phyloP scores from a whole-genome alignment of 352 stramenopile species.

The Peronospora belbahrii region DNA sequence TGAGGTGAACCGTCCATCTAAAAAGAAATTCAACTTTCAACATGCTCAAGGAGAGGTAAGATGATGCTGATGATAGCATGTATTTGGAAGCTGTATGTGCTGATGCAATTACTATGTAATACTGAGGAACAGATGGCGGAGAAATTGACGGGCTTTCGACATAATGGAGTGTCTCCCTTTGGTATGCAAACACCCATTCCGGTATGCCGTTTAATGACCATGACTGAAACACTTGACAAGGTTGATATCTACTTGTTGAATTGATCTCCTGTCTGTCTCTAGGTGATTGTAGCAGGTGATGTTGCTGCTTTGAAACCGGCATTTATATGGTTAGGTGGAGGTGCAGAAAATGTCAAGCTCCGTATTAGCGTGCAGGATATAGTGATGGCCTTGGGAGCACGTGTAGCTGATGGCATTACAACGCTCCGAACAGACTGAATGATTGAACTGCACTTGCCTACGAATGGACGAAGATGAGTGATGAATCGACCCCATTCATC shows the following conservation, averaged over 20 bases:
- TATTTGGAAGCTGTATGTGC: neutral
- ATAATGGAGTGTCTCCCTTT: constrained; percentile 81
- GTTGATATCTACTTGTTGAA: too few species aligned
- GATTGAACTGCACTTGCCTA: neutral
- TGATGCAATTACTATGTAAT: neutral
- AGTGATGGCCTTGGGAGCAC: constrained; percentile 38
- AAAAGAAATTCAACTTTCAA: constrained; percentile 86
- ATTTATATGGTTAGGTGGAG: constrained; percentile 79
- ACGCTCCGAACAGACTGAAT: constrained; percentile 33
- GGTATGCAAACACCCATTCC: constrained; percentile 67
- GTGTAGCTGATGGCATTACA: constrained; percentile 54
- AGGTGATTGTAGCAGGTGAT: constrained; percentile 67
- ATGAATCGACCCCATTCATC: neutral
- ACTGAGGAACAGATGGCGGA: constrained; percentile 35
- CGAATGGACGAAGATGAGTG: too few species aligned
- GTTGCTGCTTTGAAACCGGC: constrained; percentile 36
- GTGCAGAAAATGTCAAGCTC: constrained; percentile 71
- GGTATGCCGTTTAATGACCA: too few species aligned
- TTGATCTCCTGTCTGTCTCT: too few species aligned
- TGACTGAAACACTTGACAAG: too few species aligned
- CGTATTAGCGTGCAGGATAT: constrained; percentile 64
- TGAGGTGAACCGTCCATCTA: constrained; percentile 40
- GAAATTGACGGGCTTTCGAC: constrained; percentile 74
- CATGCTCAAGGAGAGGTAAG: constrained; percentile 55
- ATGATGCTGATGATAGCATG: neutral